Percentiles rank a stretch among this genome's conserved stretches.
phyloP scores from a whole-genome alignment of 2,329 filamentous ascomycete species.

The Aurifilum marmelostoma region DNA sequence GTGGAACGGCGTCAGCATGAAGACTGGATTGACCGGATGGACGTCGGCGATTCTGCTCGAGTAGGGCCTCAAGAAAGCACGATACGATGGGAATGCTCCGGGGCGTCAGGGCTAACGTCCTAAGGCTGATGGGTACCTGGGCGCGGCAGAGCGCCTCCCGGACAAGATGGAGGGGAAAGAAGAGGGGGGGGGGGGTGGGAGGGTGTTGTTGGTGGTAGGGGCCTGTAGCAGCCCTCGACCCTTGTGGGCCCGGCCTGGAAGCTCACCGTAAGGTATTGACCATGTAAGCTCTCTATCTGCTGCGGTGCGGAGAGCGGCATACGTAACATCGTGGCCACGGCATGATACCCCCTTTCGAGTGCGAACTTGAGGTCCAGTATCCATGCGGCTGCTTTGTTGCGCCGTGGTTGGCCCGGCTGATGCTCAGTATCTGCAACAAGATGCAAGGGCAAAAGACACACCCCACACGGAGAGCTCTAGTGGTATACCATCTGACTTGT shows the following conservation, averaged over 20 bases:
- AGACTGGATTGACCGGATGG: background rate
- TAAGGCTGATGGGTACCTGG: slow-evolving; percentile 11
- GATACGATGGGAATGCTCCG: background rate
- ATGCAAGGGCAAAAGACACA: background rate
- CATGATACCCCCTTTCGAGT: slow-evolving; percentile 1
- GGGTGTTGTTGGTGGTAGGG: too few relatives aligned
- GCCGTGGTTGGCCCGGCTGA: slow-evolving; percentile 13
- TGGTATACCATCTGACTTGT: slow-evolving; percentile 11
- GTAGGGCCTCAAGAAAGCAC: background rate
- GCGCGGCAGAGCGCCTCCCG: background rate
- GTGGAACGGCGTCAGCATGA: slow-evolving; percentile 15
- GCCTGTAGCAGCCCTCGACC: background rate
- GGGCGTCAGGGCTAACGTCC: background rate
- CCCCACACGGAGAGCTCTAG: slow-evolving; percentile 7
- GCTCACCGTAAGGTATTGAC: slow-evolving; percentile 11
- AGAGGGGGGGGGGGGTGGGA: background rate
- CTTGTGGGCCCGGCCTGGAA: background rate
- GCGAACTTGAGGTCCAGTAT: background rate
- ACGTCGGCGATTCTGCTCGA: background rate
- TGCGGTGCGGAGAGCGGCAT: background rate
- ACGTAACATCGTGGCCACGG: slow-evolving; percentile 10
- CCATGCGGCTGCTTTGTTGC: slow-evolving; percentile 17
- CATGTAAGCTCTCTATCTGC: slow-evolving; percentile 4
- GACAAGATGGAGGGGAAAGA: background rate
- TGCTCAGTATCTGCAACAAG: slow-evolving; percentile 6